Base-by-base conservation (phyloP, 148 eudicot genomes). In the Dysphania ambrosioides region DNA sequence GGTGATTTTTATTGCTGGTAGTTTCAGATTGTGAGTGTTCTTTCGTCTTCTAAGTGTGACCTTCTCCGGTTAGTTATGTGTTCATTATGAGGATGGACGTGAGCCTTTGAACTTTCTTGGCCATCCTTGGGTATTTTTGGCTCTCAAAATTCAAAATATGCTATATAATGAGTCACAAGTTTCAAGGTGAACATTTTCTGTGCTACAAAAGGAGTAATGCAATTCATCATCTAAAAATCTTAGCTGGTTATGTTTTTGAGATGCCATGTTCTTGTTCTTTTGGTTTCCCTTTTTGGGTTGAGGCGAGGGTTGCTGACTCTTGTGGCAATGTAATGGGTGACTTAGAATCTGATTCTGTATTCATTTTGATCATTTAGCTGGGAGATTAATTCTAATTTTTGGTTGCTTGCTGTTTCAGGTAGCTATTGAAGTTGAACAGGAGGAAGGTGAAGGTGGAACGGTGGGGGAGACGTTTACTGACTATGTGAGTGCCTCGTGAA, bases 401-500 rank as follows among this genome's bases (percentile, higher is more conserved):
- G 44, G 42, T 7, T 60, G 51, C 55, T 38, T 51, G n/a, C 63
- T 63, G 12, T 80, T 75, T 73, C 82, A 93, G 98, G 96, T 91
- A 64, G 98, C 98, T 67, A 86, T 87, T 76, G 96, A 93, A 74
- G 98, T 93, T 61, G 98, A 93, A 66, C 90, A 88, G 40, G 98
- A 93, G 80, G 98, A 93, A 91, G 93, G 88, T 82, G 96, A 89
- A 79, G 98, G 93, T 84, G 96, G 98, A 64, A 35, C 78, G 68
- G 93, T 76, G 21, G 96, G 96, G 64, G 98, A 93, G 81, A 93
- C 98, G 49, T 93, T 93, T 84, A 89, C 84, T 62, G 98, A 93
- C 76, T 93, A 93, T 77, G 98, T 93, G 71, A 81, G 86, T 74
- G 21, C 69, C 61, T 56, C 61, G 49, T 32, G 24, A 13, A 32